Evolutionary conservation across 192 early-diverging fungal species (phyloP).

Genomic region (Mortierella claussenii): DNA sequence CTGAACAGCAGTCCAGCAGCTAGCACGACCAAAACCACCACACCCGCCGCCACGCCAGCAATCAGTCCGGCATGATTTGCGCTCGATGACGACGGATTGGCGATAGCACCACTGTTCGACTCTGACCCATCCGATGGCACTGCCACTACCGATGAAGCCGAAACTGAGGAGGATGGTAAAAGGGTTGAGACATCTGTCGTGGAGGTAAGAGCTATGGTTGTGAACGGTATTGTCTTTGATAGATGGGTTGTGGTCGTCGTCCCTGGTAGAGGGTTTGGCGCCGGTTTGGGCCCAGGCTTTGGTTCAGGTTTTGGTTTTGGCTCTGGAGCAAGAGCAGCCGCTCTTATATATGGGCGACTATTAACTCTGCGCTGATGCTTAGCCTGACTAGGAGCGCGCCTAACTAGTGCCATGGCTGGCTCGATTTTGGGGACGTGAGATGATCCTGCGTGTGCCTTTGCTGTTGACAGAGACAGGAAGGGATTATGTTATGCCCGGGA

Average conservation of each 20-base stretch:
- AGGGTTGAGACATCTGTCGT: neutral
- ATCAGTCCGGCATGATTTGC: conserved; percentile 13
- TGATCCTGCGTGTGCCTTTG: too few species aligned
- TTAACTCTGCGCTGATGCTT: too few species aligned
- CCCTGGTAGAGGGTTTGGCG: too few species aligned
- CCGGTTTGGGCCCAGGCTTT: conserved; percentile 3
- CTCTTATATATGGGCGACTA: too few species aligned
- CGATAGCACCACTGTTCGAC: neutral
- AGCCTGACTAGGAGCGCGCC: too few species aligned
- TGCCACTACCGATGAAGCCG: too few species aligned
- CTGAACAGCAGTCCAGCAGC: conserved; percentile 15
- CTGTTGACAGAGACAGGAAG: too few species aligned
- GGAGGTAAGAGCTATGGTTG: neutral
- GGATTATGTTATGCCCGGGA: too few species aligned
- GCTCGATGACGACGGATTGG: neutral
- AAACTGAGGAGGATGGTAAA: conserved; percentile 3
- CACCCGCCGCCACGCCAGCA: conserved; percentile 21
- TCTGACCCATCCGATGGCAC: neutral
- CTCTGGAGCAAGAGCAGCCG: neutral
- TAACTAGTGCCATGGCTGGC: too few species aligned
- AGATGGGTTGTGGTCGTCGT: neutral
- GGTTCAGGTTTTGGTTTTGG: conserved; percentile 2
- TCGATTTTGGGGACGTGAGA: too few species aligned
- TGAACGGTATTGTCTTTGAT: neutral
- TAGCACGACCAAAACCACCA: conserved; percentile 1